Base-by-base conservation (phyloP, 2,329 filamentous ascomycete genomes). In the Fusarium sp. region DNA sequence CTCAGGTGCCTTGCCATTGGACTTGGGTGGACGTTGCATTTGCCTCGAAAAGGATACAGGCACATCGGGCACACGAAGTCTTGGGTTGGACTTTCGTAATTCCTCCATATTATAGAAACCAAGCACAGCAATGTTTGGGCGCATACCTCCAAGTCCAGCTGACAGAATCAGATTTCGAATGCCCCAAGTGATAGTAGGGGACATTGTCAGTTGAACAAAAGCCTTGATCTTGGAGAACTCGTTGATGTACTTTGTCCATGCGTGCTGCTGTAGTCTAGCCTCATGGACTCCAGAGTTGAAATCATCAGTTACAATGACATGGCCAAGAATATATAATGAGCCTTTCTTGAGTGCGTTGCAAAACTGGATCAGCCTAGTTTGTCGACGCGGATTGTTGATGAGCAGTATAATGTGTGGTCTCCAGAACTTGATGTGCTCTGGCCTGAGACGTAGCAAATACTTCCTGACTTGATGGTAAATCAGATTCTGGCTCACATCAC, bases 391-490 rank as follows among this genome's bases (percentile, higher is more conserved):
- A 73, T 96, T 89, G 76, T 95, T 96, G 69, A 96, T 89, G 55
- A 97, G 87, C 0, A 97, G 84, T 49, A 97, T 87, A 45, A 97
- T 94, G 70, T 97, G 93, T 1, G 93, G 93, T 54, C 93, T 87
- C 93, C 94, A 97, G 77, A 97, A 97, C 75, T 97, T 97, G 79
- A 97, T 94, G 76, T 97, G 93, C 74, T 97, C 93, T 37, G 93
- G 93, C 51, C 89, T 90, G 30, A 97, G 82, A n/a, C 93, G 89
- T 30, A 97, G 83, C 30, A 97, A 81, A 75, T 97, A 97, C 74
- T 97, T 97, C 63, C 93, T 88, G 16, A 97, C 93, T 81, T 97
- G 93, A 66, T 88, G 69, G 75, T 97, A 97, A 55, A 97, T 97
- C 65, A 97, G 82, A 74, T 93, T 94, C 74, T 97, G 93, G 11